phyloP scores from a whole-genome alignment of 1,284 basidiomycete genomes.

The Microbotryomycetes sp. region DNA sequence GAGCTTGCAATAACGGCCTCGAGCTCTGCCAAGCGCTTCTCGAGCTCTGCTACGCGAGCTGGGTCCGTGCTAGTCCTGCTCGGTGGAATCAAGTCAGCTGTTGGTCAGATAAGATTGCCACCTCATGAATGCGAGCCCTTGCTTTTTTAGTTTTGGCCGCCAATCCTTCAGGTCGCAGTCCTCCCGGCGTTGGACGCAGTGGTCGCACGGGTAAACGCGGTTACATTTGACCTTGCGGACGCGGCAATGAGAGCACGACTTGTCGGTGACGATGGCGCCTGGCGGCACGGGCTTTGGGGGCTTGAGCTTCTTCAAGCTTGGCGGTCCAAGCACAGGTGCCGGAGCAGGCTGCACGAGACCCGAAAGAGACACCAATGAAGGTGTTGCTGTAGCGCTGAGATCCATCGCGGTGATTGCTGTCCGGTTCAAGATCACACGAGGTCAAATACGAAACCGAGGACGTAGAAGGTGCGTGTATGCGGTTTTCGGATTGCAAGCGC shows the following conservation, averaged over 20 bases:
- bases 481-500: too few relatives aligned
- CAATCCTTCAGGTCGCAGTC: conserved; percentile 9
- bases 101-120: too few relatives aligned
- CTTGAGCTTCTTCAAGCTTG: background rate
- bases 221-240: conserved; percentile 14
- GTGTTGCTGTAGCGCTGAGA: too few relatives aligned
- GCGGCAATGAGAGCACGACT: background rate
- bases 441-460: too few relatives aligned
- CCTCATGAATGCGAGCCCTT: background rate
- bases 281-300: background rate
- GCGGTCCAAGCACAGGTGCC: too few relatives aligned
- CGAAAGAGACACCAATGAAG: too few relatives aligned
- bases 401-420: too few relatives aligned
- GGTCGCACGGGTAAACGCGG: conserved; percentile 14
- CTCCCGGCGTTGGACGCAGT: conserved; percentile 13
- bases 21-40: background rate
- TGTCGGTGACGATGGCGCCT: conserved; percentile 6
- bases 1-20: background rate
- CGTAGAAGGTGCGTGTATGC: too few relatives aligned
- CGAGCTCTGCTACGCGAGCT: conserved; percentile 18
- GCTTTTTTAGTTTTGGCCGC: conserved; percentile 2
- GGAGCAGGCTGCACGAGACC: too few relatives aligned
- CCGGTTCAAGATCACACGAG: too few relatives aligned
- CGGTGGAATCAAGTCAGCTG: background rate
- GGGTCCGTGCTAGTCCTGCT: conserved; percentile 21